Evolutionary conservation across 768 basidiomycete species (phyloP), one percentile per base, ranked within the genome.

Genomic region (Russula dissimulans): DNA sequence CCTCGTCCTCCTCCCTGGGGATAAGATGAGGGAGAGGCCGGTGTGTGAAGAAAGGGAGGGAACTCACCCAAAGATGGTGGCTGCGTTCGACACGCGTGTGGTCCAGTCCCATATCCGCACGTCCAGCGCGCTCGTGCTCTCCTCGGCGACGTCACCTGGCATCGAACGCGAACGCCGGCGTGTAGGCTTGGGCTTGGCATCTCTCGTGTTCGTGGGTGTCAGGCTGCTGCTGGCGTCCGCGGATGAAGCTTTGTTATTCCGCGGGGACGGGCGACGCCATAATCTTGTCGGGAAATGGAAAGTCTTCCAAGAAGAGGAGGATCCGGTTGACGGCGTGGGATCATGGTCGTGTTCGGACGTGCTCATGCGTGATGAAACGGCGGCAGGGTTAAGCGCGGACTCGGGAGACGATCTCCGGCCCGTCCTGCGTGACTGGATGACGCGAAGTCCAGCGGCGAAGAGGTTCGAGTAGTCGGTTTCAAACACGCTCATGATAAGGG

Each of bases 391-490:
- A 8, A 10, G 47, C 11, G 42, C 18, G 3, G 48, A 39, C 15
- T 48, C 48, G 47, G 36, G 8, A 8, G 53, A 52, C 4, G 59
- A 22, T 34, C 50, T 46, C 32, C 48, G 53, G 45, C 15, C 53
- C 41, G 17, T 50, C 29, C 54, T 43, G 36, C 51, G 54, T n/a
- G 61, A 51, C 34, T 49, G 36, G 49, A 63, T 63, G 18, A 56
- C 62, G 31, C 62, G 62, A 22, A 65, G 56, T 15, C 64, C 64
- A 12, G 64, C 56, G 17, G 64, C 42, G 39, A 65, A 63, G 39
- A 65, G 62, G 22, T 64, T 58, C 6, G 64, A 65, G 45, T 65
- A 65, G 50, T 63, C 54, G 36, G 62, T 42, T 48, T 57, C 43
- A 18, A 65, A 47, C n/a, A 44, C 34, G 31, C 57, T 53, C 56